A percentile compares a stretch with the other conserved stretches of the same genome.
phyloP scores from a whole-genome alignment of 208 protist species.

The Wallacemonas sp. region DNA sequence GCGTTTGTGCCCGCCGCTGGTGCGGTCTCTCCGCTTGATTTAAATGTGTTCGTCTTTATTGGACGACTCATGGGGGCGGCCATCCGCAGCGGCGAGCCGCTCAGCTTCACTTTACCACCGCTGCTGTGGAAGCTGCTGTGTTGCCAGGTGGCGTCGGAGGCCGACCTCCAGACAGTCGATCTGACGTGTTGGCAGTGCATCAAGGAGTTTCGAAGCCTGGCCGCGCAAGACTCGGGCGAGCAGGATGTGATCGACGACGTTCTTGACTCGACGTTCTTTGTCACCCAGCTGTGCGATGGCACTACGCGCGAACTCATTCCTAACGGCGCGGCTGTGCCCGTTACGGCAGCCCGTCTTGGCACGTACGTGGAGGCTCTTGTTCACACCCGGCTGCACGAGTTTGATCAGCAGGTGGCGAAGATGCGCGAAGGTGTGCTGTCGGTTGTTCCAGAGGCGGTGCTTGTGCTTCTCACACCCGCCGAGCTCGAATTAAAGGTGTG shows the following conservation, averaged over 20 bases:
- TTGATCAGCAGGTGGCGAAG: slow-evolving; percentile 62
- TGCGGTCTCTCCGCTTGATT: slow-evolving; percentile 43
- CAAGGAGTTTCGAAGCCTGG: slow-evolving; percentile 71
- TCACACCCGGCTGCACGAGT: slow-evolving; percentile 80
- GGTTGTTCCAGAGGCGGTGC: slow-evolving; percentile 83
- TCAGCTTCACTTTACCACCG: slow-evolving; percentile 91
- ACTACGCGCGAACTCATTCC: slow-evolving; percentile 73
- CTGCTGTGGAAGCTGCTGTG: slow-evolving; percentile 92
- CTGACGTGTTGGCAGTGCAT: slow-evolving; percentile 85
- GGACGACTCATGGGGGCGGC: slow-evolving; percentile 94
- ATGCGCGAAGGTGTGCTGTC: slow-evolving; percentile 85
- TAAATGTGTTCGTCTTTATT: slow-evolving; percentile 89
- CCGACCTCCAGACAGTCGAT: slow-evolving; percentile 81
- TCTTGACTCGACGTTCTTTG: slow-evolving; percentile 87
- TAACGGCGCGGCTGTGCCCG: slow-evolving; percentile 47
- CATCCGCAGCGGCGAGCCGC: slow-evolving; percentile 87
- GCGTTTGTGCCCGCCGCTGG: slow-evolving; percentile 86
- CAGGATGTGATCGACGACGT: slow-evolving; percentile 74
- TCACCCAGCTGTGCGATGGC: slow-evolving; percentile 81
- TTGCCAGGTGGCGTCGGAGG: slow-evolving; percentile 62
- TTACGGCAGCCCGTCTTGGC: slow-evolving; percentile 72
- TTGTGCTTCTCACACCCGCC: slow-evolving; percentile 81
- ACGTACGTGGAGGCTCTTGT: slow-evolving; percentile 83
- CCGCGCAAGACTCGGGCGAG: slow-evolving; percentile 12
- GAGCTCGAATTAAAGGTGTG: slow-evolving; percentile 91